Conservation (phyloP, 1,284 basidiomycete species). For the Cystobasidium sp. region DNA sequence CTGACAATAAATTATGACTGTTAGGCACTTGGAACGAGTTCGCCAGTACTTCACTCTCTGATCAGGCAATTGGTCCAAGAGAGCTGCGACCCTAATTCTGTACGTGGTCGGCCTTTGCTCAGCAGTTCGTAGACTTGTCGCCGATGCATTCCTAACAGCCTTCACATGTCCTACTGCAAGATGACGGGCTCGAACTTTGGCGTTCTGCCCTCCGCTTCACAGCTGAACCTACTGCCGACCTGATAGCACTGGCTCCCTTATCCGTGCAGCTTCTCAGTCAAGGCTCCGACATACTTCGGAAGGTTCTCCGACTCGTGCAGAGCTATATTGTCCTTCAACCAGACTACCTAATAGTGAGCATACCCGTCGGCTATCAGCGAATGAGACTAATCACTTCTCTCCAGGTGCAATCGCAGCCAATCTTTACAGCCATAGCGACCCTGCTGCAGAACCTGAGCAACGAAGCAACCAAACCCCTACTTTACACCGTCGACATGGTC, state of each 20-base stretch:
- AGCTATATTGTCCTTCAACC: slow-evolving; percentile 50
- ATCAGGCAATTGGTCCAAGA: slow-evolving; percentile 47
- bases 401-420: slow-evolving; percentile 32
- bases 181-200: slow-evolving; percentile 53
- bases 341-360: neutral
- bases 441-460: slow-evolving; percentile 41
- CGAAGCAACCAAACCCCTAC: slow-evolving; percentile 47
- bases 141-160: slow-evolving; percentile 30
- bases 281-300: slow-evolving; percentile 49
- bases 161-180: slow-evolving; percentile 50
- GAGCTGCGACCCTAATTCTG: slow-evolving; percentile 47
- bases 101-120: slow-evolving; percentile 12
- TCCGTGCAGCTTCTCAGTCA: slow-evolving; percentile 44
- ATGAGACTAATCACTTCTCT: too few relatives aligned
- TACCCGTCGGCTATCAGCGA: too few relatives aligned
- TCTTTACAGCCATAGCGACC: slow-evolving; percentile 40
- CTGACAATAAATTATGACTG: too few relatives aligned
- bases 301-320: slow-evolving; percentile 50
- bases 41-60: slow-evolving; percentile 45
- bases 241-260: slow-evolving; percentile 47
- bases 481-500: slow-evolving; percentile 48
- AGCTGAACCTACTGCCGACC: slow-evolving; percentile 41
- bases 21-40: slow-evolving; percentile 47
- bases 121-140: neutral
- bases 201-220: slow-evolving; percentile 45